Conservation (phyloP, 495 filamentous ascomycete species). For the Darksidea phi region DNA sequence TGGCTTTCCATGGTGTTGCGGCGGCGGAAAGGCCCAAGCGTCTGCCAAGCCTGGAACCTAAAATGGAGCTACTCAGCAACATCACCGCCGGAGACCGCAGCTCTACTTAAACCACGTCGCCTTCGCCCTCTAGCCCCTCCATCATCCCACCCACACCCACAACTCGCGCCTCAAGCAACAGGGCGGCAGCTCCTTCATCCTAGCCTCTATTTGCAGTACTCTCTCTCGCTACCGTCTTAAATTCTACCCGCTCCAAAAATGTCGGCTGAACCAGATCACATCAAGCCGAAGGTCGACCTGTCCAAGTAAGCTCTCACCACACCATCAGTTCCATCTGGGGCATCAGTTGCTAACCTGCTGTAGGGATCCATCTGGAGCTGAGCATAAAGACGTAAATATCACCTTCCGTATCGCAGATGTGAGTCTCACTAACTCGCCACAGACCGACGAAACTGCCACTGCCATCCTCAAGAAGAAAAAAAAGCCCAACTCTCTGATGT, state of each 20-base stretch:
- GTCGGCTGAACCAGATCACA: conserved; percentile 72
- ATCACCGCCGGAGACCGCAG: conserved; percentile 21
- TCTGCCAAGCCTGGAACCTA: conserved; percentile 19
- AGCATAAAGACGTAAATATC: conserved; percentile 73
- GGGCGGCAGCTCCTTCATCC: not conserved
- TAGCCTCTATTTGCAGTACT: not conserved
- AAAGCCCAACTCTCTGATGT: conserved; percentile 99
- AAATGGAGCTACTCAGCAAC: conserved; percentile 5
- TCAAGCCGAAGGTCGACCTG: conserved; percentile 89
- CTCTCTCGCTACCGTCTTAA: not conserved
- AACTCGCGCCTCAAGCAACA: not conserved
- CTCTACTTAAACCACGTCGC: conserved; percentile 23
- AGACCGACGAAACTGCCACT: conserved; percentile 92
- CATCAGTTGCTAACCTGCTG: conserved; percentile 42
- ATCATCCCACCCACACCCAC: conserved; percentile 6
- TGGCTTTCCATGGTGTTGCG: conserved; percentile 15
- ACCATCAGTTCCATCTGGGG: conserved; percentile 18
- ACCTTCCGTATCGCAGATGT: conserved; percentile 22
- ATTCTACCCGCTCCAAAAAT: conserved; percentile 46
- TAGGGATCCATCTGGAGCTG: conserved; percentile 86
- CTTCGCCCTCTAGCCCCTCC: conserved; percentile 8
- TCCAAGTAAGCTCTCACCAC: conserved; percentile 59
- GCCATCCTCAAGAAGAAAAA: conserved; percentile 99
- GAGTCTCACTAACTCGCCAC: conserved; percentile 31
- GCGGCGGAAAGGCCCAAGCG: conserved; percentile 19